phyloP scores from a whole-genome alignment of 108 stramenopile species.

The Cyclotella sp. region DNA sequence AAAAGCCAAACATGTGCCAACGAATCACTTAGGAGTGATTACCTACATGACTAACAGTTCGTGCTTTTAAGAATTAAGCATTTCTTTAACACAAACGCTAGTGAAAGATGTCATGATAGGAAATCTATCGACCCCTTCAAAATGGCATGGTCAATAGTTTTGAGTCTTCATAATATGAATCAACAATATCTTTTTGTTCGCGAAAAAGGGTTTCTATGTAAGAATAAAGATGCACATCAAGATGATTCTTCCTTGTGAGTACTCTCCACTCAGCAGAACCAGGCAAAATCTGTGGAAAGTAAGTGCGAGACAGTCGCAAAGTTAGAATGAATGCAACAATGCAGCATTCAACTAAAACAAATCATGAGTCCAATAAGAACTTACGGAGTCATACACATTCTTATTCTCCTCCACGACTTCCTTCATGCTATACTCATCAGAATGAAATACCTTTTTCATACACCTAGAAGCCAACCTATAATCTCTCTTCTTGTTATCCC shows the following conservation, averaged over 20 bases:
- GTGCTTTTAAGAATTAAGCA: too few species aligned
- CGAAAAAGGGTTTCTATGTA: constrained; percentile 22
- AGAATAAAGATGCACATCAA: constrained; percentile 20
- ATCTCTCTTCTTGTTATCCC: neutral
- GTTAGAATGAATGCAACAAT: neutral
- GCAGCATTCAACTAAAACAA: neutral
- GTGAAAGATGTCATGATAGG: too few species aligned
- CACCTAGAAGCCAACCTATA: constrained; percentile 6
- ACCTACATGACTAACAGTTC: too few species aligned
- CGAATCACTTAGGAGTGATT: too few species aligned
- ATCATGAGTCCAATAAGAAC: neutral
- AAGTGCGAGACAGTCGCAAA: constrained; percentile 4
- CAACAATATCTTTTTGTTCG: constrained; percentile 18
- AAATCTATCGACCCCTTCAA: too few species aligned
- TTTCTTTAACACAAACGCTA: too few species aligned
- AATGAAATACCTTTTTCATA: constrained; percentile 13
- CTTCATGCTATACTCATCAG: neutral
- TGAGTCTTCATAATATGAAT: constrained; percentile 4
- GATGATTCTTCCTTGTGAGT: constrained; percentile 22
- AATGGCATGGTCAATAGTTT: too few species aligned
- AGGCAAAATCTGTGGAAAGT: neutral
- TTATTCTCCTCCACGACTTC: neutral
- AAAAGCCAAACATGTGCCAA: too few species aligned
- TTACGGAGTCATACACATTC: neutral
- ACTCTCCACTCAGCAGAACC: constrained; percentile 19